phyloP scores from a whole-genome alignment of 2,329 filamentous ascomycete species.

The Fusarium lateritium region DNA sequence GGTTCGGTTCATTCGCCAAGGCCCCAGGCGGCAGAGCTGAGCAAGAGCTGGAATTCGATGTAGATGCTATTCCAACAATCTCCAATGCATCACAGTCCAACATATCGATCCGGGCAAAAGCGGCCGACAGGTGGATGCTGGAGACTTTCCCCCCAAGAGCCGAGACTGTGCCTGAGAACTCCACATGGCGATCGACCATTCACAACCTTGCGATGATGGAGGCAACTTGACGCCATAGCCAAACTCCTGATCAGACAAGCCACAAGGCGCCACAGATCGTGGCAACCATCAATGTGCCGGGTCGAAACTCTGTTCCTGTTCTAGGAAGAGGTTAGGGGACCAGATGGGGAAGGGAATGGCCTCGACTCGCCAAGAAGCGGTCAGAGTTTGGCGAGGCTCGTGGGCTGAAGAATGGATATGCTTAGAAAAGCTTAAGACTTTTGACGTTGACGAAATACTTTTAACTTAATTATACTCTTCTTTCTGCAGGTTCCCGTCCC shows the following conservation, averaged over 20 bases:
- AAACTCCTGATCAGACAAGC: conserved; percentile 11
- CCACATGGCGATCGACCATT: conserved; percentile 3
- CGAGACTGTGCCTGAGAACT: conserved; percentile 23
- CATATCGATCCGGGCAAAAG: conserved; percentile 7
- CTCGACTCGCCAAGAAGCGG: conserved; percentile 30
- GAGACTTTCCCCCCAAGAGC: conserved; percentile 18
- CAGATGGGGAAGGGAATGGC: conserved; percentile 25
- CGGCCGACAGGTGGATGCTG: conserved; percentile 14
- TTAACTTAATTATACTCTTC: conserved; percentile 23
- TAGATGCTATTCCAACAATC: not conserved
- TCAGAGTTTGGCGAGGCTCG: conserved; percentile 24
- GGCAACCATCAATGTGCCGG: conserved; percentile 35
- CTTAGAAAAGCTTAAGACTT: conserved; percentile 26
- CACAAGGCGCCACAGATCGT: conserved; percentile 26
- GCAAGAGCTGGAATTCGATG: conserved; percentile 29
- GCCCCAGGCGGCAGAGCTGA: not conserved
- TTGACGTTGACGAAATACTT: conserved; percentile 9
- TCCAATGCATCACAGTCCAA: not conserved
- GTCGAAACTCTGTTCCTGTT: conserved; percentile 33
- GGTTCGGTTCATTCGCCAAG: conserved; percentile 6
- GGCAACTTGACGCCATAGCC: conserved; percentile 20
- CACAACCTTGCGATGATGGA: conserved; percentile 12
- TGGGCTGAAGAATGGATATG: conserved; percentile 32
- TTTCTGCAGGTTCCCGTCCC: conserved; percentile 44
- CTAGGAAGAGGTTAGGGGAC: conserved; percentile 15